phyloP scores from a whole-genome alignment of 129 eudicot species.

The Lactuca saligna region DNA sequence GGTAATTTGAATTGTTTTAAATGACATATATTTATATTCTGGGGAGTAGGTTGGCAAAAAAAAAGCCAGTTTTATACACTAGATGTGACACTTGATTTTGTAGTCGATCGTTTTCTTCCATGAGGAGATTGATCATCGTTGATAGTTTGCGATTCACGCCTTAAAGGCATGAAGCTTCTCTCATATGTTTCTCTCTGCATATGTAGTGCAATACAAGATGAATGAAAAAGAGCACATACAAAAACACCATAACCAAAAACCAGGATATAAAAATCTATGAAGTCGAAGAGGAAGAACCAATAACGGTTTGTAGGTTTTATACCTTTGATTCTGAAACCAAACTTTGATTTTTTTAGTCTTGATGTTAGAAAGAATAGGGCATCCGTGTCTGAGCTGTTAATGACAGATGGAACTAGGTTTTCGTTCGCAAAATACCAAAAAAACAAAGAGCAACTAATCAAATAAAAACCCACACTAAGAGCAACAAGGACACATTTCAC shows the following conservation, averaged over 20 bases:
- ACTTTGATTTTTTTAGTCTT: conserved; percentile 92
- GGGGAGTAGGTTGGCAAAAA: conserved; percentile 71
- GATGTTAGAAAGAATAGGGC: conserved; percentile 84
- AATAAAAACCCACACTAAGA: background rate
- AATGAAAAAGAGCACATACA: background rate
- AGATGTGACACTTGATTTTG: conserved; percentile 91
- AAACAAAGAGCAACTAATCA: background rate
- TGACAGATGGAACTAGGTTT: conserved; percentile 79
- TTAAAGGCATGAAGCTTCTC: conserved; percentile 88
- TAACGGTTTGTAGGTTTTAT: background rate
- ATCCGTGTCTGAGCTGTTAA: conserved; percentile 74
- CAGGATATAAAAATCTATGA: background rate
- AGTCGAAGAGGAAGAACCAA: background rate
- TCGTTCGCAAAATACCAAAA: background rate
- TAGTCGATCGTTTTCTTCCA: conserved; percentile 95
- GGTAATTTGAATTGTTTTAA: background rate
- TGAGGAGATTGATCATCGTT: conserved; percentile 87
- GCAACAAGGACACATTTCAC: background rate
- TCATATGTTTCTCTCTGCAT: conserved; percentile 94
- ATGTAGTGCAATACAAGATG: conserved; percentile 29
- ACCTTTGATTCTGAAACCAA: conserved; percentile 95
- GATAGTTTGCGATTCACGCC: conserved; percentile 85
- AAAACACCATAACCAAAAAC: background rate
- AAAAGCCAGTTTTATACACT: conserved; percentile 87
- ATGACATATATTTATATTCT: conserved; percentile 38